Percentiles rank a stretch among this genome's conserved stretches.
phyloP scores from a whole-genome alignment of 495 filamentous ascomycete species.

The Lepraria neglecta region DNA sequence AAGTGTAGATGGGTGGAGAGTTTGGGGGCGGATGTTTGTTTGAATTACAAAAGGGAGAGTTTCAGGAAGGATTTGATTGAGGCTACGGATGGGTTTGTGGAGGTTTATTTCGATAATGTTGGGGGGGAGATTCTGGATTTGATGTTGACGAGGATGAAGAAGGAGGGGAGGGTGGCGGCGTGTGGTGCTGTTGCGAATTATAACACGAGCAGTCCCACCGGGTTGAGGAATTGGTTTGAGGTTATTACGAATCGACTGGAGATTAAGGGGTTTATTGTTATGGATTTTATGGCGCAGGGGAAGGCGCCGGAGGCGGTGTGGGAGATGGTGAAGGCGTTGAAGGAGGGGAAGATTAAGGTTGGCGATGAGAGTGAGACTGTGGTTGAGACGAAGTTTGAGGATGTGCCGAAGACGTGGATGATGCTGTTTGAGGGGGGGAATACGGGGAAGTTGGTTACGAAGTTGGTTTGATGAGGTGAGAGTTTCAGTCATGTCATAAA shows the following conservation, averaged over 20 bases:
- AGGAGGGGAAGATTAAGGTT: constrained; percentile 47
- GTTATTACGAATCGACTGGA: constrained; percentile 45
- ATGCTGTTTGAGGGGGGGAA: constrained; percentile 52
- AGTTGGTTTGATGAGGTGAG: constrained; percentile 24
- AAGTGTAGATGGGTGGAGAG: constrained; percentile 58
- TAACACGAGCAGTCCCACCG: constrained; percentile 35
- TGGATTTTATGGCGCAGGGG: constrained; percentile 41
- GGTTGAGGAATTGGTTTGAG: constrained; percentile 47
- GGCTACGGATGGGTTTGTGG: constrained; percentile 56
- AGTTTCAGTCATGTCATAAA: too few species aligned
- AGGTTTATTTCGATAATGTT: constrained; percentile 69
- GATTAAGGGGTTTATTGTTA: constrained; percentile 59
- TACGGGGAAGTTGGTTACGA: constrained; percentile 45
- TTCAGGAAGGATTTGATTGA: constrained; percentile 53
- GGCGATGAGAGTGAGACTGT: constrained; percentile 48
- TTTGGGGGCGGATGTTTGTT: constrained; percentile 57
- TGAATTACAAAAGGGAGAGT: constrained; percentile 58
- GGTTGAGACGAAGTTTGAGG: constrained; percentile 47
- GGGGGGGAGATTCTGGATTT: constrained; percentile 60
- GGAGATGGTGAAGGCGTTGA: constrained; percentile 42
- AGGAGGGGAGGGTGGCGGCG: constrained; percentile 52
- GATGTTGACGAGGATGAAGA: constrained; percentile 50
- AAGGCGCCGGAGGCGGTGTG: constrained; percentile 23
- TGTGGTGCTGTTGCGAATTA: constrained; percentile 52
- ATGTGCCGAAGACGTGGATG: constrained; percentile 44